Evolutionary conservation across 2,329 filamentous ascomycete species (phyloP), one percentile per base, ranked within the genome.

Genomic region (Volutella citrinella): DNA sequence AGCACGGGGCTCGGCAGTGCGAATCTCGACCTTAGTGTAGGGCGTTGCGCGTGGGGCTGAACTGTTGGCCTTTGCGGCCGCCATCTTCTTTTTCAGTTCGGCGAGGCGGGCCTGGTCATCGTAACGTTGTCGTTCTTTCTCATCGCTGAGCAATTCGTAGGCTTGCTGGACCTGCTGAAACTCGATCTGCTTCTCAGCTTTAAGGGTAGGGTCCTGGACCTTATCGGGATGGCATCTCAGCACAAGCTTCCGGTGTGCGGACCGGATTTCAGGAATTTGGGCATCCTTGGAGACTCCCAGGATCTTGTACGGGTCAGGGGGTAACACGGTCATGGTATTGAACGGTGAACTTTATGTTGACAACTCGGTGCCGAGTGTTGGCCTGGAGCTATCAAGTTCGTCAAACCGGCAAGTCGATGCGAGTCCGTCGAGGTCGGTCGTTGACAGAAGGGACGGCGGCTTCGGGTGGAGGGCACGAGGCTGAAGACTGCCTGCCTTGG

Each of bases 101-200:
- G 76, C 78, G 43, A 90, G 61, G 51, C 73, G 79, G 42, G 84
- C 70, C 56, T 82, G 76, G 32, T 88, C 80, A 63, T 97, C 88
- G 61, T 96, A 95, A 48, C 81, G 80, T 38, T 69, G 64, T 40
- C 87, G 74, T 56, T 82, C 79, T 7, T 68, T 71, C 18, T 91
- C 84, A 56, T 96, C 83, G 54, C 80, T 86, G 41, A 98, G 77
- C 19, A 93, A 72, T 63, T 97, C 93, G 64, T 95, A 98, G 31
- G 93, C 90, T 52, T 90, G 80, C 61, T 96, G 90, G 20, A 97
- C 87, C 58, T 80, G 82, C 63, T 96, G 89, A 55, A 97, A 98
- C 63, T 95, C 83, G 50, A 88, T 82, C 51, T 86, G 80, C 61
- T 90, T 94, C 50, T 79, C 69, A 39, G 80, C 78, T 64, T 93